Conservation (phyloP, 2,329 filamentous ascomycete species). For the Cercospora sesami region DNA sequence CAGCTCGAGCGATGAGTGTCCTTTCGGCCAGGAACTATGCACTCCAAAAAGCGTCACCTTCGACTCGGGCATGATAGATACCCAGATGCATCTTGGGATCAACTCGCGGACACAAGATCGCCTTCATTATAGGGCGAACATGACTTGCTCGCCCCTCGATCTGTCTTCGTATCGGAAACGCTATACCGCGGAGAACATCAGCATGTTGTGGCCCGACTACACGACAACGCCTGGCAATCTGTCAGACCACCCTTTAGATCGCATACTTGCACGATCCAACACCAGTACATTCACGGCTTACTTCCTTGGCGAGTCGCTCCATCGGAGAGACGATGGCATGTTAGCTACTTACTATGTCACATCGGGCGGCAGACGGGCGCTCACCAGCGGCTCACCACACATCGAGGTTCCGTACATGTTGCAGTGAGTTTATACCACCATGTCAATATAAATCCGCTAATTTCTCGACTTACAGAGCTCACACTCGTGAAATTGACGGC, state of each 20-base stretch:
- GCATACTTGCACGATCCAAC: neutral
- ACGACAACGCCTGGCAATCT: neutral
- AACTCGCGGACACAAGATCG: neutral
- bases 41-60: neutral
- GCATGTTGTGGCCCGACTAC: neutral
- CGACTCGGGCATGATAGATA: neutral
- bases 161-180: neutral
- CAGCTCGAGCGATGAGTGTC: neutral
- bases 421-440: no score
- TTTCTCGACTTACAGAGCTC: neutral
- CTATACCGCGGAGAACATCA: neutral
- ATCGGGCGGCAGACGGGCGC: neutral
- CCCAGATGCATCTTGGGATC: neutral
- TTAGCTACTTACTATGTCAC: neutral
- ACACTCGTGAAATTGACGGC: neutral
- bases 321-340: neutral
- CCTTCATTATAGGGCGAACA: neutral
- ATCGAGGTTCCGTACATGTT: neutral
- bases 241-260: neutral
- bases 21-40: neutral
- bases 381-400: neutral
- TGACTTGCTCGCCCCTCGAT: neutral
- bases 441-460: no score
- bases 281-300: neutral
- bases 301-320: neutral